Evolutionary conservation across 2,329 filamentous ascomycete genomes (phyloP), one percentile per base, ranked within the genome.

Genomic region (Capronia coronata): DNA sequence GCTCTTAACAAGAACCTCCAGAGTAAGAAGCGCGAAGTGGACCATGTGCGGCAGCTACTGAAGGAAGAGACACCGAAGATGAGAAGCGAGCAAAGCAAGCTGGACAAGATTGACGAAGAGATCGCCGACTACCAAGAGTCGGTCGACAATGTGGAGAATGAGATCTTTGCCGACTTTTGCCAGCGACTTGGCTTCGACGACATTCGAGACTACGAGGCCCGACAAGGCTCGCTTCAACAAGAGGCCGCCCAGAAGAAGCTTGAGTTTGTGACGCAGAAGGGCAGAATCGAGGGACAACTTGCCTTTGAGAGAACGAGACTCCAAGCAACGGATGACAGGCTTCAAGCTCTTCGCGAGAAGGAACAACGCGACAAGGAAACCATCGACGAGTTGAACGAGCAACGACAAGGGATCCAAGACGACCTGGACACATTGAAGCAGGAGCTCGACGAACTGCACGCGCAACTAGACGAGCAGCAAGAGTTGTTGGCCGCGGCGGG

Each of bases 201-300:
- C 62, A 94, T 98, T 57, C 86, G 91, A 51, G 86, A 88, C 50
- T 98, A 97, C 62, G 89, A 97, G 65, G 85, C 85, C 21, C 90
- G 94, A 59, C 93, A 97, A 68, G 91, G 93, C 42, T 89, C 86
- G 35, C 73, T 94, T 42, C 90, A 97, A 67, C 87, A 95, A 65
- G 88, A 97, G 65, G 86, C 87, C 38, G 83, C 84, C 0, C 83
- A 93, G 67, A 90, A 90, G 72, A 87, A 87, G 55, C 82, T 86
- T 46, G 83, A 90, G 58, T 97, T 95, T 61, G 86, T 84, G 48
- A 82, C 85, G 2, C 93, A 98, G 65, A 78, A 76, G 59, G 80
- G 75, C 52, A 75, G 72, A 45, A 73, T 84, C 40, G 72, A 81
- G 58, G 80, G 79, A 58, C 73, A 80, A 58, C 69, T 83, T 43